phyloP scores from a whole-genome alignment of 1,139 yeast species.

The Hemisphaericaspora lyxosophila region DNA sequence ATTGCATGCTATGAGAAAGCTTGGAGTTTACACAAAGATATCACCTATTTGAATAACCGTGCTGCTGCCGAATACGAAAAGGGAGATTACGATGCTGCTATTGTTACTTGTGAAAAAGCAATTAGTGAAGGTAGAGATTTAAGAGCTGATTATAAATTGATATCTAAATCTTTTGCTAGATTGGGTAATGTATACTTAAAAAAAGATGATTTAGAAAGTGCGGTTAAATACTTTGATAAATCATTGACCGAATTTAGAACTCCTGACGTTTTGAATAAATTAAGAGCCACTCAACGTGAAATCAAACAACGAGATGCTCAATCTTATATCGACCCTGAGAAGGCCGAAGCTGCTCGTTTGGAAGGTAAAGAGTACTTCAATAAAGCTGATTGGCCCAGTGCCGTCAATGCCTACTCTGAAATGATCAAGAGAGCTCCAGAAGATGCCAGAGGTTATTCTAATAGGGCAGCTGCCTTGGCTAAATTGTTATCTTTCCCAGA shows the following conservation, averaged over 20 bases:
- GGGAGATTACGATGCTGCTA: slow-evolving; percentile 85
- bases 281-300: slow-evolving; percentile 85
- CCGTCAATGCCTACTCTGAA: slow-evolving; percentile 92
- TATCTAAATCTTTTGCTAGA: slow-evolving; percentile 93
- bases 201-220: slow-evolving; percentile 66
- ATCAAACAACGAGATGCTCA: slow-evolving; percentile 74
- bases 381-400: slow-evolving; percentile 94
- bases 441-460: slow-evolving; percentile 96
- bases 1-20: slow-evolving; percentile 84
- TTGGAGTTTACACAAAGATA: slow-evolving; percentile 78
- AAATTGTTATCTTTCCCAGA: slow-evolving; percentile 97
- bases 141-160: slow-evolving; percentile 87
- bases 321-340: slow-evolving; percentile 81
- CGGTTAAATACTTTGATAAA: slow-evolving; percentile 80
- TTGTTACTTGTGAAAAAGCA: slow-evolving; percentile 77
- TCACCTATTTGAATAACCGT: slow-evolving; percentile 91
- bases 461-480: slow-evolving; percentile 95
- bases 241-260: slow-evolving; percentile 97
- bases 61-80: slow-evolving; percentile 98
- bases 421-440: slow-evolving; percentile 95
- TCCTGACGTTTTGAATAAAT: slow-evolving; percentile 85
- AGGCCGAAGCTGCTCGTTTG: slow-evolving; percentile 94
- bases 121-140: slow-evolving; percentile 85
- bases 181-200: slow-evolving; percentile 82
- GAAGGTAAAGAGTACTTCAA: slow-evolving; percentile 88